A percentile compares a stretch with the other conserved stretches of the same genome.
phyloP scores from a whole-genome alignment of 2,329 filamentous ascomycete genomes.

The Hawksworthiomyces lignivorus region DNA sequence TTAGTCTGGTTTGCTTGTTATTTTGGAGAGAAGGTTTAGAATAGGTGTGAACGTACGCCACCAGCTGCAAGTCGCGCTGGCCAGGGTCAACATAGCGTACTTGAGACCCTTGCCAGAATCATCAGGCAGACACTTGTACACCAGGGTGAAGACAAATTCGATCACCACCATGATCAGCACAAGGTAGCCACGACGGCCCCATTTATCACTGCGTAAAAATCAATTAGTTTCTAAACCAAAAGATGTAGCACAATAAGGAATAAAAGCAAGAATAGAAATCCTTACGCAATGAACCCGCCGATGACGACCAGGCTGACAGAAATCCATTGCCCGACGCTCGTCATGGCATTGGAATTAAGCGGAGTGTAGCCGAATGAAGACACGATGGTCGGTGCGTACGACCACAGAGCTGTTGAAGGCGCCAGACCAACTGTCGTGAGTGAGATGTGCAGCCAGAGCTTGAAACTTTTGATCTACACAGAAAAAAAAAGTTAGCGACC shows the following conservation, averaged over 20 bases:
- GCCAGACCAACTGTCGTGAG: slow-evolving; percentile 31
- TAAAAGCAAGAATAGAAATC: not conserved
- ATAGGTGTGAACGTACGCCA: slow-evolving; percentile 12
- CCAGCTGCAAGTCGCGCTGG: slow-evolving; percentile 15
- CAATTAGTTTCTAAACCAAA: no score
- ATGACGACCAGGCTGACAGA: slow-evolving; percentile 31
- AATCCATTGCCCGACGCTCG: slow-evolving; percentile 47
- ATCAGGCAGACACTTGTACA: slow-evolving; percentile 15
- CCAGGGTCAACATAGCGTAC: slow-evolving; percentile 13
- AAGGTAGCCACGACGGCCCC: slow-evolving; percentile 13
- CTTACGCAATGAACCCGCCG: slow-evolving; percentile 9
- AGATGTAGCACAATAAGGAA: not conserved
- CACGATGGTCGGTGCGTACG: slow-evolving; percentile 44
- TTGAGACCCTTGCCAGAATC: slow-evolving; percentile 6
- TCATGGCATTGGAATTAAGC: slow-evolving; percentile 44
- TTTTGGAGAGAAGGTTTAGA: no score
- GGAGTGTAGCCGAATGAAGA: slow-evolving; percentile 41
- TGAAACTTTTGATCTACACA: no score
- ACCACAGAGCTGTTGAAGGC: slow-evolving; percentile 34
- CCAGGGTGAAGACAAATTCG: slow-evolving; percentile 15
- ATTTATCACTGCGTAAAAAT: slow-evolving; percentile 13
- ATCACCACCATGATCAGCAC: slow-evolving; percentile 10
- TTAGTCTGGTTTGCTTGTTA: no score
- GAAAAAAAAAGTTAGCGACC: no score
- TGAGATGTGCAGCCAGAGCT: slow-evolving; percentile 42